These are phyloP conservation scores for Auriscalpium vulgare DNA, from an alignment of 768 basidiomycete genomes.

Conservation along the genomic window DNA sequence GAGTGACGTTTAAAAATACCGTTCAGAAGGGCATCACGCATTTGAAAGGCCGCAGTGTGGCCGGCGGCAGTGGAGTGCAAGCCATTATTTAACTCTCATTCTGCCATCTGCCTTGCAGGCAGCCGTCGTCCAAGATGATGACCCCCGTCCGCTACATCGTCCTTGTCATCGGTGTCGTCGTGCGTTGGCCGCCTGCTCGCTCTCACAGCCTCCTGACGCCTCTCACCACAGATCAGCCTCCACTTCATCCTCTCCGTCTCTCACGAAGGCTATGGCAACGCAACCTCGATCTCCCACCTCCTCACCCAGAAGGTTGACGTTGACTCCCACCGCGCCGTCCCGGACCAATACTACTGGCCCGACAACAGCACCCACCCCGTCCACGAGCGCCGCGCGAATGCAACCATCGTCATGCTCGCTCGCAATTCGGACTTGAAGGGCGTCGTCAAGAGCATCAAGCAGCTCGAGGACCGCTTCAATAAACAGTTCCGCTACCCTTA, in stretches of 20 bases:
- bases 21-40: no score
- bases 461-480: conserved; percentile 56
- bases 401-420: conserved; percentile 48
- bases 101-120: neutral
- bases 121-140: conserved; percentile 34
- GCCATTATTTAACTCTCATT: neutral
- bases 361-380: conserved; percentile 10
- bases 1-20: no score
- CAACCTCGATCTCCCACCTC: conserved; percentile 36
- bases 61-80: neutral
- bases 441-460: conserved; percentile 41
- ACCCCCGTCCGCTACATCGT: conserved; percentile 54
- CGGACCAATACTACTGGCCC: conserved; percentile 21
- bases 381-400: conserved; percentile 37
- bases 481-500: conserved; percentile 65
- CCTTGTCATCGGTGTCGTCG: conserved; percentile 29
- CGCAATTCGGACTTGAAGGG: conserved; percentile 36
- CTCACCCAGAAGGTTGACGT: conserved; percentile 19
- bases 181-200: conserved; percentile 9
- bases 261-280: conserved; percentile 38
- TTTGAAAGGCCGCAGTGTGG: no score
- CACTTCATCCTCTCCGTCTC: conserved; percentile 49
- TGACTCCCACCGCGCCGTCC: conserved; percentile 40
- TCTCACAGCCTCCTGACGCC: neutral
- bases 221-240: conserved; percentile 36